Base-by-base conservation (phyloP, 2,329 filamentous ascomycete genomes). In the Aureobasidium sp. region DNA sequence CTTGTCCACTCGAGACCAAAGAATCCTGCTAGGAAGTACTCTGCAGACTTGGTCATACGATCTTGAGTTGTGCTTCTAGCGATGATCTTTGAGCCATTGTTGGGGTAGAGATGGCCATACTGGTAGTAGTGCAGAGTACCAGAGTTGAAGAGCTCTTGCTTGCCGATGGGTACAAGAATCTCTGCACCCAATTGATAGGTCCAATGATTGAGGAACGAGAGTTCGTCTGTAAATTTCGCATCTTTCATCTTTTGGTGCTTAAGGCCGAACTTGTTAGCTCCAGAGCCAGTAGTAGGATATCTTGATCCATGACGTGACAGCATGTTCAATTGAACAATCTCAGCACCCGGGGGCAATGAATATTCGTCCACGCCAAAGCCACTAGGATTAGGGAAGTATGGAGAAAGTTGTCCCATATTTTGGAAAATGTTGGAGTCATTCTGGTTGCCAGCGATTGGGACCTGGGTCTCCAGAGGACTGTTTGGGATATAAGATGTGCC, bases 1-100 rank as follows among this genome's bases (percentile, higher is more conserved):
- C 85, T 80, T 1, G 84, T 80, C 88, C 88, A 91, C 51, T 87
- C 82, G 0, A 90, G 79, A 0, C 88, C 88, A 69, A 91, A 91
- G 76, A 91, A 91, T 0, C 89, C 89, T 6, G 88, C 86, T 70
- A 91, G 76, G 74, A 90, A 91, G 72, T 91, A 88, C 72, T 91
- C 88, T 3, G 88, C 88, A 42, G 82, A 87, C 71, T 91, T 86
- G 26, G 88, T 77, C 88, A 91, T 91, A 27, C 89, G 84, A 70
- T 89, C 85, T 71, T 91, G 87, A 1, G 88, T 89, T 0, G 88
- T 90, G 1, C 87, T 90, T 32, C 88, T 81, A 17, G 85, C 87
- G 62, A 91, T 83, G 64, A 91, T 85, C 75, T 89, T 91, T 73
- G 80, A 86, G 62, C 83, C 81, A 5, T 88, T 84, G 67, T 90